Percentiles rank a stretch among this genome's conserved stretches.
Evolutionary conservation across 106 monocot genomes (phyloP).

Genomic region (Triglochin maritima): DNA sequence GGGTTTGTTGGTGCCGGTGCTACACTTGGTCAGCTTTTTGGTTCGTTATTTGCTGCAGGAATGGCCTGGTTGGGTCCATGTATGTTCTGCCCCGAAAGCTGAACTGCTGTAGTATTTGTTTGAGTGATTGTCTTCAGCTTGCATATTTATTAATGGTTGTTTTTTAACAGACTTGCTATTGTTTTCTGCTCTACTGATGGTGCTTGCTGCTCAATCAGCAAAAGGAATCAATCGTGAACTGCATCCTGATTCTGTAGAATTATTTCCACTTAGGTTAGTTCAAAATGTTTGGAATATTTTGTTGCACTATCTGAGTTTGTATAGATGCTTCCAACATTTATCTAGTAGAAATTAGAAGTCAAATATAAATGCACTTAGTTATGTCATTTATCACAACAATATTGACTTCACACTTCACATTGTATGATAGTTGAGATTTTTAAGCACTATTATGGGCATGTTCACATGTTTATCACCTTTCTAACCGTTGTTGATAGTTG

Average conservation of each 20-base stretch:
- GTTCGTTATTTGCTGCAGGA: constrained; percentile 88
- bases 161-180: constrained; percentile 57
- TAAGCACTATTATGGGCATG: no score
- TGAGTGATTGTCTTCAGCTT: not conserved
- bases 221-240: constrained; percentile 69
- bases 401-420: no score
- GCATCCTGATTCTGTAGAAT: constrained; percentile 29
- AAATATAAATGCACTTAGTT: no score
- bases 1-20: constrained; percentile 98
- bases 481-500: no score
- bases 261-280: constrained; percentile 45
- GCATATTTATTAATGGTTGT: not conserved
- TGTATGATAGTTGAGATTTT: no score
- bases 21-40: constrained; percentile 90
- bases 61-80: constrained; percentile 98
- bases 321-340: no score
- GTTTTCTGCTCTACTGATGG: constrained; percentile 85
- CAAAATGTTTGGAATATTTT: not conserved
- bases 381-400: no score
- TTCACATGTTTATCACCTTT: no score
- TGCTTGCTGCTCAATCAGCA: constrained; percentile 80
- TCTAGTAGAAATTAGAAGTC: no score
- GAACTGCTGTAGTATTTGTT: not conserved
- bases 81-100: no score
- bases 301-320: no score